Base-by-base conservation (phyloP, 345 rosid genomes). In the Syzygium oleosum region DNA sequence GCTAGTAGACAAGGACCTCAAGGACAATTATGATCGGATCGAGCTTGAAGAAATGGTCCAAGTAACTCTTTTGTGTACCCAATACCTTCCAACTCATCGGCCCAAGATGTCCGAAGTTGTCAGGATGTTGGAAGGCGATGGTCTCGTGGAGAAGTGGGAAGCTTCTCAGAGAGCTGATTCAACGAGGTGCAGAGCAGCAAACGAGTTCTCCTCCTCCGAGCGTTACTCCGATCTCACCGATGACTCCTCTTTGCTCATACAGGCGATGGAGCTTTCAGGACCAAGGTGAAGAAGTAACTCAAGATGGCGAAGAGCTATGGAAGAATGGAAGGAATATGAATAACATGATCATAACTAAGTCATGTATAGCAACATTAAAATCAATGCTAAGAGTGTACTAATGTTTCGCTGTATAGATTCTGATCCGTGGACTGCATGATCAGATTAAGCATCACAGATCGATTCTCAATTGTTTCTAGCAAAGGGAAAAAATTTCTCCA, bases 101-200 rank as follows among this genome's bases (percentile, higher is more conserved):
- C 99, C 98, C 4, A 97, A 93, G 87, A 98, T 98, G 99, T 96
- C 99, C 2, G 97, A 98, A 92, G 98, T 96, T 63, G 97, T 98
- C 52, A 93, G 98, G 85, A 98, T 98, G 99, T 93, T 98, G 3
- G 97, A 96, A 93, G 99, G 99, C 3, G 99, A 98, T 87, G 99
- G 98, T 43, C 95, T 97, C 3, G 99, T 96, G 8, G 99, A 97
- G 91, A 97, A 94, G 90, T 95, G 99, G 99, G 99, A 97, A 91
- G 98, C 99, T 90, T 93, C 98, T 88, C 99, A 94, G 91, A 94
- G 94, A 91, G 94, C 93, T 13, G 93, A 94, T 88, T 92, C 96
- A 87, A 92, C 92, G 46, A 90, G 93, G 90, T 90, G 93, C 51
- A 91, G 92, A 90, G 94, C 92, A 90, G 94, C 92, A 87, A 91